Percentiles rank a stretch among this genome's conserved stretches.
These are phyloP conservation scores for Citrullus amarus DNA, from an alignment of 306 rosid species.

Conservation along the genomic window DNA sequence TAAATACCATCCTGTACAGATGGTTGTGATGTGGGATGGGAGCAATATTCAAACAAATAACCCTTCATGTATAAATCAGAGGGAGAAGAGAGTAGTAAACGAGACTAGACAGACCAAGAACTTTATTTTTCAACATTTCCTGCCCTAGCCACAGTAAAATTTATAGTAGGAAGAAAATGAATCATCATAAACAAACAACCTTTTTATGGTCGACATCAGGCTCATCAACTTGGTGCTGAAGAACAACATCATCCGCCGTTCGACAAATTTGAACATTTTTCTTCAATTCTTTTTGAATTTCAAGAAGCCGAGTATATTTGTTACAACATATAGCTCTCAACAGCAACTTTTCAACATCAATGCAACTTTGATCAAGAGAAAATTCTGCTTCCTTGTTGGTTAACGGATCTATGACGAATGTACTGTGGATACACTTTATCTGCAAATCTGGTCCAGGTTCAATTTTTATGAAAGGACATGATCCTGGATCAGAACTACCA, in stretches of 20 bases:
- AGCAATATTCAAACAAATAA: background rate
- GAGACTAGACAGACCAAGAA: background rate
- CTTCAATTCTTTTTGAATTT: slow-evolving; percentile 74
- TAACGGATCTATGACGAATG: slow-evolving; percentile 80
- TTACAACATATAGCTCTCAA: slow-evolving; percentile 82
- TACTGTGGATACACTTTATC: slow-evolving; percentile 71
- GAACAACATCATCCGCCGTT: slow-evolving; percentile 57
- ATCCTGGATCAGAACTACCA: slow-evolving; percentile 44
- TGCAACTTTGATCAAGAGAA: slow-evolving; percentile 70
- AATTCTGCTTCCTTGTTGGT: slow-evolving; percentile 86
- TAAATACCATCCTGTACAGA: background rate
- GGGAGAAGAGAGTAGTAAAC: background rate
- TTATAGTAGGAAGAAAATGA: background rate
- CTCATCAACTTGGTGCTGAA: slow-evolving; percentile 48
- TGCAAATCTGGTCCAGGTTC: slow-evolving; percentile 89
- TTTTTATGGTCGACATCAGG: slow-evolving; percentile 45
- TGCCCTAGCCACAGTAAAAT: background rate
- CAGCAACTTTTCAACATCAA: slow-evolving; percentile 88
- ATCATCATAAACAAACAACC: slow-evolving; percentile 21
- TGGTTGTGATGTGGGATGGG: background rate
- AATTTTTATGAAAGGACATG: slow-evolving; percentile 70
- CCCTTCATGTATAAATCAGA: background rate
- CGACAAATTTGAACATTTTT: slow-evolving; percentile 68
- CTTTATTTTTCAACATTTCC: background rate
- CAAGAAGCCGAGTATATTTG: slow-evolving; percentile 80